phyloP scores from a whole-genome alignment of 225 moss, liverwort and hornwort genomes.

The Bryoerythrophyllum caledonicum region DNA sequence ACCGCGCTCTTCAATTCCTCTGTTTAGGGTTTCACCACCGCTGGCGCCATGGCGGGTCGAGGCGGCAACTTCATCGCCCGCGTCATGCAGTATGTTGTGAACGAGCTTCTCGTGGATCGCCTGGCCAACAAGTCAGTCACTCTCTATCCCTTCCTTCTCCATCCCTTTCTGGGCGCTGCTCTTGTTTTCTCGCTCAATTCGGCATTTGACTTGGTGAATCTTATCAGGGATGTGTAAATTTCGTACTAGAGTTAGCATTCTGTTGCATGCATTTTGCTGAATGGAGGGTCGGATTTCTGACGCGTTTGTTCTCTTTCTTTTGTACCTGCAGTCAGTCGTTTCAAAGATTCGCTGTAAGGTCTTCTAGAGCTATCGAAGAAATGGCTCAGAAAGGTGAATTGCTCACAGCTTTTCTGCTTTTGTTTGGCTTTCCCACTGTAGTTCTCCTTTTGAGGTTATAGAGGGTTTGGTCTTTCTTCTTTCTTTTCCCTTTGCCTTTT shows the following conservation, averaged over 20 bases:
- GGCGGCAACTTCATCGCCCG: conserved; percentile 75
- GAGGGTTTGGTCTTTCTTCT: not conserved
- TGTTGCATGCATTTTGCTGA: not conserved
- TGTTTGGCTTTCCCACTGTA: not conserved
- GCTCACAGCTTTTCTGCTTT: not conserved
- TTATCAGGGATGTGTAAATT: not conserved
- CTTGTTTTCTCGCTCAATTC: not conserved
- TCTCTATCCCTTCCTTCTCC: too few species aligned
- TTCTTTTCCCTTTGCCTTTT: not conserved
- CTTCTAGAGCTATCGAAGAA: conserved; percentile 80
- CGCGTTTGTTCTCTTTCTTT: conserved; percentile 9
- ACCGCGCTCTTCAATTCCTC: too few species aligned
- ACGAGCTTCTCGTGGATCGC: conserved; percentile 88
- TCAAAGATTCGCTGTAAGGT: conserved; percentile 90
- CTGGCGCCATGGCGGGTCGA: conserved; percentile 65
- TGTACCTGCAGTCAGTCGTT: conserved; percentile 58
- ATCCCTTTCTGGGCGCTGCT: too few species aligned
- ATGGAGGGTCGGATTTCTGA: not conserved
- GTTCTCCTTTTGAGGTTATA: not conserved
- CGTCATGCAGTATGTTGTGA: conserved; percentile 87
- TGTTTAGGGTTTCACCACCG: not conserved
- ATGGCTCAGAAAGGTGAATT: conserved; percentile 66
- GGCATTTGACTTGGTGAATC: not conserved
- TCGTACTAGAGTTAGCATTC: not conserved
- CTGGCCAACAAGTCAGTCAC: conserved; percentile 72